A percentile compares a stretch with the other conserved stretches of the same genome.
These are phyloP conservation scores for Orobanche coerulescens DNA, from an alignment of 257 asterid species.

Conservation along the genomic window DNA sequence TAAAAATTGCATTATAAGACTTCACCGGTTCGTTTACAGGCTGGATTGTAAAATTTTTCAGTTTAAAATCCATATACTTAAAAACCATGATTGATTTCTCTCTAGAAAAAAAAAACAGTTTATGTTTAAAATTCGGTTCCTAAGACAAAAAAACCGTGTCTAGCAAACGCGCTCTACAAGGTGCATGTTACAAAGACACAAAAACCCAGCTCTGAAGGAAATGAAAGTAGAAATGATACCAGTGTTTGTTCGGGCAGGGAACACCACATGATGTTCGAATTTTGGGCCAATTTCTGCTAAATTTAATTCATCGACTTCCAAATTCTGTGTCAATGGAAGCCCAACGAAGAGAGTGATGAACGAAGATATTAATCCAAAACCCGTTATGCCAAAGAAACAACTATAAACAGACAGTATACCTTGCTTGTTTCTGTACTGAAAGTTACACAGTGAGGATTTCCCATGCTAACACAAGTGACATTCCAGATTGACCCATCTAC, in stretches of 20 bases:
- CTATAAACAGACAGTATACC: constrained; percentile 27
- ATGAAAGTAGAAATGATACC: constrained; percentile 29
- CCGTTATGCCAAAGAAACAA: background rate
- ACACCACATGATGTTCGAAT: constrained; percentile 61
- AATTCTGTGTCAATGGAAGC: constrained; percentile 32
- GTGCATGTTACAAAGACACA: background rate
- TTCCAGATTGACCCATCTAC: constrained; percentile 60
- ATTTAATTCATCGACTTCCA: constrained; percentile 60
- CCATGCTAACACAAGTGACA: constrained; percentile 81
- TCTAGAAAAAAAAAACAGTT: background rate
- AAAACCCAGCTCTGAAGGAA: too few species aligned
- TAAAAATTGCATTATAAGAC: background rate
- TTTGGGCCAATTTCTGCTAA: constrained; percentile 75
- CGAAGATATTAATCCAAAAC: background rate
- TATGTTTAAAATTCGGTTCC: background rate
- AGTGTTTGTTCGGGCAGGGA: constrained; percentile 84
- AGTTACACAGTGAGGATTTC: constrained; percentile 75
- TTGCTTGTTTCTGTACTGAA: constrained; percentile 41
- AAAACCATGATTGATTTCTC: background rate
- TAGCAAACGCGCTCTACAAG: background rate
- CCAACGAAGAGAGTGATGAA: background rate
- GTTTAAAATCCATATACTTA: constrained; percentile 1
- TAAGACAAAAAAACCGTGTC: background rate
- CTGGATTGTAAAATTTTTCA: background rate
- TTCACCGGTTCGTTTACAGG: background rate